Percentiles rank a stretch among this genome's conserved stretches.
These are phyloP conservation scores for Chlamydomonas reinhardtii DNA, from an alignment of 163 green algal species.

Conservation along the genomic window DNA sequence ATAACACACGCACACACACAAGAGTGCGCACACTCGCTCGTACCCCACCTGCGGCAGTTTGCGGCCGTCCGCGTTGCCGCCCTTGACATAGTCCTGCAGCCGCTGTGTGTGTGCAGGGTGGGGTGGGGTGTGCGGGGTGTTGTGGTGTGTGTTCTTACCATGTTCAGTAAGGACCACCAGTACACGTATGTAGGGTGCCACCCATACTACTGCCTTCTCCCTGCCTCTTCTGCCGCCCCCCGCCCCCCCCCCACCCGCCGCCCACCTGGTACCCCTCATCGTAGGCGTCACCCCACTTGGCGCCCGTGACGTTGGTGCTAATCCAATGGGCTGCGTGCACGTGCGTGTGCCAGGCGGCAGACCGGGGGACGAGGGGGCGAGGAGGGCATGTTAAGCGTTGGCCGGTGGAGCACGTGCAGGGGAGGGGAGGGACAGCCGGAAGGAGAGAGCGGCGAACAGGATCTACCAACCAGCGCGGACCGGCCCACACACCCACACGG, in stretches of 20 bases:
- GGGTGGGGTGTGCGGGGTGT: neutral
- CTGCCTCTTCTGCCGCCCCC: too few species aligned
- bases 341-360: neutral
- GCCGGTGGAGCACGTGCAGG: neutral
- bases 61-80: constrained; percentile 27
- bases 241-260: neutral
- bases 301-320: constrained; percentile 38
- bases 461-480: too few species aligned
- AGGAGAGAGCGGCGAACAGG: too few species aligned
- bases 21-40: too few species aligned
- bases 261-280: constrained; percentile 32
- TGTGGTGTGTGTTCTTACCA: too few species aligned
- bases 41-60: neutral
- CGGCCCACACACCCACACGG: too few species aligned
- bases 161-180: too few species aligned
- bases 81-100: constrained; percentile 35
- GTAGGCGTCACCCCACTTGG: constrained; percentile 32
- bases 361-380: neutral
- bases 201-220: too few species aligned
- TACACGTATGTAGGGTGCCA: too few species aligned
- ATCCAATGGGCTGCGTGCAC: constrained; percentile 32
- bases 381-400: too few species aligned
- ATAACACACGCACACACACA: too few species aligned
- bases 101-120: neutral
- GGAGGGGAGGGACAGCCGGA: neutral